Base-by-base conservation (phyloP, 148 eudicot species). In the Chenopodium album region DNA sequence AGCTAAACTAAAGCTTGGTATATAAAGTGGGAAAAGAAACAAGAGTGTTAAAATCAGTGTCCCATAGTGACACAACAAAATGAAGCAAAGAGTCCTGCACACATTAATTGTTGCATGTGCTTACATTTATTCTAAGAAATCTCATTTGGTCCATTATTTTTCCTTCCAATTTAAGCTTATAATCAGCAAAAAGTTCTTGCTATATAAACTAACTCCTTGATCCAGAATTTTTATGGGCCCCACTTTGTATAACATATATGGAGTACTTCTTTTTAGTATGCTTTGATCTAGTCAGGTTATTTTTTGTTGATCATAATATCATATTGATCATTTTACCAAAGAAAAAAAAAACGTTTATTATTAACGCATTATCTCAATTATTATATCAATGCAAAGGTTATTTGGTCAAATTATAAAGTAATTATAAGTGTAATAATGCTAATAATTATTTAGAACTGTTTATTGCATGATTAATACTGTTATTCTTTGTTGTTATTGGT, bases 21-120 rank as follows among this genome's bases (percentile, higher is more conserved):
- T 56, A 64, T 70, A 79, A 87, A 52, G n/a, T 68, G 78, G 77
- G 76, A 70, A 86, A 52, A 76, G 82, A 16, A 86, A 84, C 85
- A 83, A 86, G 82, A 82, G n/a, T n/a, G 20, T 29, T 9, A 76
- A 31, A 26, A 78, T 29, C 19, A 73, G 68, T 78, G 87, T 84
- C 81, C 88, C 84, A 63, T 72, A 50, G 74, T 78, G 82, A 71
- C 82, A 73, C 73, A 78, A 46, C 85, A 50, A 72, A 56, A 62
- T 63, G 31, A 26, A 73, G 85, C 26, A 83, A 83, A 83, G 31
- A 26, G 32, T 37, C 80, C 77, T 70, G 73, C 74, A 50, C 22
- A 68, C 68, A 75, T 85, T 85, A 68, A 76, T 71, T 46, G 73
- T 6, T 76, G 52, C 88, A 85, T 83, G 84, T 76, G 81, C 70